phyloP scores from a whole-genome alignment of 331 rosid genomes.

The Rosa hybrid region DNA sequence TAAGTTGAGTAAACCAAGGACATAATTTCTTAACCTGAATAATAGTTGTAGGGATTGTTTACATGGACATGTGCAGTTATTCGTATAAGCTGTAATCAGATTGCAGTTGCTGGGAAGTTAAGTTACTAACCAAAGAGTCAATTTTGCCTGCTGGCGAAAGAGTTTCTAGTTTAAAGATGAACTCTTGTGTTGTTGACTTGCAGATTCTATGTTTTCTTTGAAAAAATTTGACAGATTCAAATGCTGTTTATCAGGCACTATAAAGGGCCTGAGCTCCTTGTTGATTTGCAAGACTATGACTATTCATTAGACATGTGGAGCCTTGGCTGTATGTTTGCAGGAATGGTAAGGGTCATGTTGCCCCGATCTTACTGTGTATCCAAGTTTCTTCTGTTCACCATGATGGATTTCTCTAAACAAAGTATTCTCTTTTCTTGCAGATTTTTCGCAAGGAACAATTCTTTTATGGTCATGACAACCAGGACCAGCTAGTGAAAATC shows the following conservation, averaged over 20 bases:
- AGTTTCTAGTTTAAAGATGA: not conserved
- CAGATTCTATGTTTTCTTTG: conserved; percentile 5
- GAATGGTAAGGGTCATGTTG: conserved; percentile 38
- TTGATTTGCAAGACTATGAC: conserved; percentile 52
- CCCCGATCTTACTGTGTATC: not conserved
- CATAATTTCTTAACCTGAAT: not conserved
- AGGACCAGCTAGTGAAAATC: conserved; percentile 47
- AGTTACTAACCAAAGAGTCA: conserved; percentile 2
- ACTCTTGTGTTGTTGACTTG: conserved; percentile 1
- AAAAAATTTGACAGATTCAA: conserved; percentile 12
- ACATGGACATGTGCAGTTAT: not conserved
- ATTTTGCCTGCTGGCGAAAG: not conserved
- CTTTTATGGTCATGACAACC: conserved; percentile 52
- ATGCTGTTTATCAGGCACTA: conserved; percentile 36
- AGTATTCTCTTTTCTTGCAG: conserved; percentile 20
- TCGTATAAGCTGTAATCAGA: not conserved
- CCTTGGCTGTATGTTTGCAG: conserved; percentile 55
- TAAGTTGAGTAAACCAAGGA: not conserved
- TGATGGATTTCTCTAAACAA: not conserved
- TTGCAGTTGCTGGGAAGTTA: not conserved
- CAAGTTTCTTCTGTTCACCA: not conserved
- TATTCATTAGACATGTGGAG: conserved; percentile 54
- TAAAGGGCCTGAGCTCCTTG: conserved; percentile 54
- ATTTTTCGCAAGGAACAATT: conserved; percentile 55
- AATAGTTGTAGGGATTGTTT: not conserved